Conservation (phyloP, 75 land plant species). For the Sequoiadendron giganteum region DNA sequence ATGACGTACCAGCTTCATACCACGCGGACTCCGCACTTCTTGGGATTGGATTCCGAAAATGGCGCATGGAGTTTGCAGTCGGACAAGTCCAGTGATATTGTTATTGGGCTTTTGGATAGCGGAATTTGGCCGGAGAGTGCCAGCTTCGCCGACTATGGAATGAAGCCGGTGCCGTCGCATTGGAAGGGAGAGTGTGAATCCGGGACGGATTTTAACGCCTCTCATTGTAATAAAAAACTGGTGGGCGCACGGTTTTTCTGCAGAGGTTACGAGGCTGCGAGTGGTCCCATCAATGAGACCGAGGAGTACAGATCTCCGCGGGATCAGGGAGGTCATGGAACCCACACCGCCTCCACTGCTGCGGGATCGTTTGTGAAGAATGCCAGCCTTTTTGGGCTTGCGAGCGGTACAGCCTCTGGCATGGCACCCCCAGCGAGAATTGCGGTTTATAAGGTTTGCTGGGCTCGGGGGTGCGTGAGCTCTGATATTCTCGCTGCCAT, state of each 20-base stretch:
- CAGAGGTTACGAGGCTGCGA: slow-evolving; percentile 64
- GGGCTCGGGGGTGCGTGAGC: slow-evolving; percentile 73
- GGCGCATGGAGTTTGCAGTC: slow-evolving; percentile 64
- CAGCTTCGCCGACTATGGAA: slow-evolving; percentile 59
- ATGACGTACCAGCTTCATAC: slow-evolving; percentile 37
- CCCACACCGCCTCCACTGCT: slow-evolving; percentile 59
- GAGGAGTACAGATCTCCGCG: slow-evolving; percentile 66
- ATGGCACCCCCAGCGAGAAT: slow-evolving; percentile 76
- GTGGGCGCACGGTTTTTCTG: slow-evolving; percentile 52
- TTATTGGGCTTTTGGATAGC: slow-evolving; percentile 80
- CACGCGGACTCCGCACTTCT: slow-evolving; percentile 44
- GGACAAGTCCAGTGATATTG: slow-evolving; percentile 62
- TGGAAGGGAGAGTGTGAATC: slow-evolving; percentile 71
- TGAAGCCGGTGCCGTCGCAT: slow-evolving; percentile 40
- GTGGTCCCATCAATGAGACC: slow-evolving; percentile 40
- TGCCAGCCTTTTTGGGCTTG: slow-evolving; percentile 65
- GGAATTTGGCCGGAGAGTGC: slow-evolving; percentile 77
- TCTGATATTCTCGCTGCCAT: slow-evolving; percentile 83
- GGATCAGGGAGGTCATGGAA: slow-evolving; percentile 90
- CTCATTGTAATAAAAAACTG: slow-evolving; percentile 66
- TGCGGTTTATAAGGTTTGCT: slow-evolving; percentile 89
- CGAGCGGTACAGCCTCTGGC: slow-evolving; percentile 62
- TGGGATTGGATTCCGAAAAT: slow-evolving; percentile 26
- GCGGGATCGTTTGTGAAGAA: slow-evolving; percentile 32
- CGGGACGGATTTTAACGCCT: slow-evolving; percentile 34